Evolutionary conservation across 2,329 filamentous ascomycete species (phyloP).

Genomic region (Cyclaneusma minus): DNA sequence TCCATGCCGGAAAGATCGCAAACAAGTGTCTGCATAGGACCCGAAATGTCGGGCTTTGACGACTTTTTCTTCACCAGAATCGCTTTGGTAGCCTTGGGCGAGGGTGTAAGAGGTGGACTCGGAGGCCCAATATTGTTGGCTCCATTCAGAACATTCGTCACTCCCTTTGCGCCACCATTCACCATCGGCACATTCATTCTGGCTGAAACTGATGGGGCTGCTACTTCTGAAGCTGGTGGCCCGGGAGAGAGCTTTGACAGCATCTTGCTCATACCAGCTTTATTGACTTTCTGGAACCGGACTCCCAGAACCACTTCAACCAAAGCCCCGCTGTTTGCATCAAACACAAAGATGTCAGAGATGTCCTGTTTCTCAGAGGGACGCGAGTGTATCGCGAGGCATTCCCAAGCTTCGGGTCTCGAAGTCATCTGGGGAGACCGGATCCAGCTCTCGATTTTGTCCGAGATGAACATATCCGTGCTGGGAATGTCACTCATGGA

Average conservation of each 20-base stretch:
- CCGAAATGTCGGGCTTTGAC: too few species aligned
- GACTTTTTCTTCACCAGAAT: conserved; percentile 7
- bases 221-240: too few species aligned
- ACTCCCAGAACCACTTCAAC: conserved; percentile 21
- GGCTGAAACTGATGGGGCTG: too few species aligned
- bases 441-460: conserved; percentile 18
- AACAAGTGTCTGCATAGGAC: conserved; percentile 7
- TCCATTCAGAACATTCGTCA: too few species aligned
- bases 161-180: too few species aligned
- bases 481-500: conserved; percentile 16
- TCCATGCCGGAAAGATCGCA: conserved; percentile 21
- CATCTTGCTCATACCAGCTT: conserved; percentile 16
- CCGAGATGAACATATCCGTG: conserved; percentile 19
- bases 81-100: conserved; percentile 7
- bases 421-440: conserved; percentile 14
- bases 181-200: too few species aligned
- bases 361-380: conserved; percentile 13
- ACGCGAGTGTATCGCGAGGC: conserved; percentile 14
- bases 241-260: conserved; percentile 12
- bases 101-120: too few species aligned
- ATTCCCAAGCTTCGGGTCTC: conserved; percentile 13
- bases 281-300: conserved; percentile 15
- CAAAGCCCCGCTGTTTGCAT: conserved; percentile 15
- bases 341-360: conserved; percentile 22
- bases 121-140: too few species aligned